phyloP scores from a whole-genome alignment of 1,139 yeast genomes.

The Saccharomyces pastorianus region DNA sequence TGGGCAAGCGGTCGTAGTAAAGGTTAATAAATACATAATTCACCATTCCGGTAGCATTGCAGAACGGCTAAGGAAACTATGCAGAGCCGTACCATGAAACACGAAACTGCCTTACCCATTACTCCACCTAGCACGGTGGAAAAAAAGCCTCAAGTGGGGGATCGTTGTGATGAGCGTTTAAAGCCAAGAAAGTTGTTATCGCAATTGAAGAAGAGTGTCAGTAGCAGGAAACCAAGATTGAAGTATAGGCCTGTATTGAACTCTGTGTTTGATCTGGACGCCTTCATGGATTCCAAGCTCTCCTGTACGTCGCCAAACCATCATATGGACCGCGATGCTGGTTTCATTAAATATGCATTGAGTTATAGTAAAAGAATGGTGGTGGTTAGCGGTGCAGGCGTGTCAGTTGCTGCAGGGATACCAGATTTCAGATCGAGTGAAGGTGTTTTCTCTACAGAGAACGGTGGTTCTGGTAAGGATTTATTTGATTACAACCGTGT shows the following conservation, averaged over 20 bases:
- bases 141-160: slow-evolving; percentile 1
- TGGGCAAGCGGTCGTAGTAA: neutral
- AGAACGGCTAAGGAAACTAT: neutral
- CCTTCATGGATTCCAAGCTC: slow-evolving; percentile 28
- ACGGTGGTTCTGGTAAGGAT: slow-evolving; percentile 61
- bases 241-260: slow-evolving; percentile 38
- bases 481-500: slow-evolving; percentile 65
- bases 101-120: slow-evolving; percentile 3
- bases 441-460: slow-evolving; percentile 64
- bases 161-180: slow-evolving; percentile 2
- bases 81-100: neutral
- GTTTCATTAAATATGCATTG: slow-evolving; percentile 39
- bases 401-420: slow-evolving; percentile 83
- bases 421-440: slow-evolving; percentile 80
- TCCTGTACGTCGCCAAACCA: slow-evolving; percentile 16
- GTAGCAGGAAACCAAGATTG: slow-evolving; percentile 34
- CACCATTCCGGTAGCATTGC: neutral
- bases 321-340: slow-evolving; percentile 33
- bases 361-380: slow-evolving; percentile 42
- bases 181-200: slow-evolving; percentile 20
- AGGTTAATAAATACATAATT: neutral
- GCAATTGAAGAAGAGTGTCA: slow-evolving; percentile 11
- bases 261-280: slow-evolving; percentile 34
- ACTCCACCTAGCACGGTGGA: slow-evolving; percentile 11
- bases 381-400: slow-evolving; percentile 78